Evolutionary conservation across 2,329 filamentous ascomycete species (phyloP), one percentile per base, ranked within the genome.

Genomic region (Epichloe scottii): DNA sequence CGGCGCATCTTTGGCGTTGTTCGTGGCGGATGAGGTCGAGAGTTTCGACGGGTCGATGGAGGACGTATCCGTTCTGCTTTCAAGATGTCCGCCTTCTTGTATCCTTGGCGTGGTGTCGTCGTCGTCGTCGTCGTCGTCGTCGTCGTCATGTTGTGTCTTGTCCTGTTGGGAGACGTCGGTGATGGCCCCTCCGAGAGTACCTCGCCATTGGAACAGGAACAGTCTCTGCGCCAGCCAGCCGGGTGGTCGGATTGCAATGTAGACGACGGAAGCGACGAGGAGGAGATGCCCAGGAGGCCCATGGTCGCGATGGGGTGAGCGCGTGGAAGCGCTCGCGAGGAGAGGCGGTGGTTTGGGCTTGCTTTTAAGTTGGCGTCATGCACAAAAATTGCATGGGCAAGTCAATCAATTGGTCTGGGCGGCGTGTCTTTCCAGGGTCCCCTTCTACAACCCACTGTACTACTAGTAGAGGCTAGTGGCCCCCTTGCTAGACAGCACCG

Each of bases 201-300:
- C 52, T 35, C 55, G 58, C 63, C 61, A 60, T 33, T 54, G 58
- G 33, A 60, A 37, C 7, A 65, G 58, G 33, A 60, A 37, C 7
- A 65, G 52, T 26, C 61, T 51, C 50, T 60, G 61, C 35, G 61
- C 56, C 50, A 79, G 64, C 66, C 77, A 74, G 44, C 71, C 66
- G 47, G 74, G 76, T 51, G 75, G 75, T 40, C 73, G 72, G 54
- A 82, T 70, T 58, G 75, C 67, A 55, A 83, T 64, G 59, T 75
- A 77, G 44, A 82, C 71, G 51, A 83, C 66, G 0, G 80, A 80
- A 42, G 75, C 80, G 56, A 84, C 63, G 59, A 84, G 70, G 55
- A 85, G 69, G 80, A 80, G 55, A 83, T 65, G 56, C 78, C 80
- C 55, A 84, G 59, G 59, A 81, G 63, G 55, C 47, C 51, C 53